Conservation (phyloP, 2,329 filamentous ascomycete species). For the Exophiala alcalophila region DNA sequence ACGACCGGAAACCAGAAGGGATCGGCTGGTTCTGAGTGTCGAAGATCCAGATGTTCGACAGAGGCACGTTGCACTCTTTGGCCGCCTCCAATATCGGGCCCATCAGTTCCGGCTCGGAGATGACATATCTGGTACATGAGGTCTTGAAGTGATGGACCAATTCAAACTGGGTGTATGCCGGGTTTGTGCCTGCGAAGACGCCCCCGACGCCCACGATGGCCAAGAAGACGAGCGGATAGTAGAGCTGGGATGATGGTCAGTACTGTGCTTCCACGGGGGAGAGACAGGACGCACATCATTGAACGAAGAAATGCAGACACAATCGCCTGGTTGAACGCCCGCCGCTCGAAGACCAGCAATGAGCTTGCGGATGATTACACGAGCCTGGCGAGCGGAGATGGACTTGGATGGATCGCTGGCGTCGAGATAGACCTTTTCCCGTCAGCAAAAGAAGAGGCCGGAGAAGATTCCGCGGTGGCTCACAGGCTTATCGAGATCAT, state of each 20-base stretch:
- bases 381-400: slow-evolving; percentile 16
- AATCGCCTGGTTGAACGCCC: slow-evolving; percentile 46
- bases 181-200: slow-evolving; percentile 52
- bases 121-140: slow-evolving; percentile 45
- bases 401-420: slow-evolving; percentile 41
- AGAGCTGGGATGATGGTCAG: slow-evolving; percentile 29
- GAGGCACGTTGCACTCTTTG: slow-evolving; percentile 3
- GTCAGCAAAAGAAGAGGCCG: no score
- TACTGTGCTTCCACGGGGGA: neutral
- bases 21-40: slow-evolving; percentile 41
- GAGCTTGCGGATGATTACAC: slow-evolving; percentile 46
- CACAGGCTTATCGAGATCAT: slow-evolving; percentile 51
- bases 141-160: slow-evolving; percentile 46
- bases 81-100: slow-evolving; percentile 4
- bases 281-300: slow-evolving; percentile 39
- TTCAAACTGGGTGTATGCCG: slow-evolving; percentile 47
- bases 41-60: slow-evolving; percentile 13
- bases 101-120: slow-evolving; percentile 39
- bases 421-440: slow-evolving; percentile 51
- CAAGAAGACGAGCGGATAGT: slow-evolving; percentile 40
- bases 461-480: slow-evolving; percentile 9
- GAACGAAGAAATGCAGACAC: slow-evolving; percentile 56
- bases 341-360: slow-evolving; percentile 47
- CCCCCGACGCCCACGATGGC: slow-evolving; percentile 48
- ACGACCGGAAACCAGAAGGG: slow-evolving; percentile 41